phyloP scores from a whole-genome alignment of 1,139 yeast genomes.

The Kodamaea derodonti region DNA sequence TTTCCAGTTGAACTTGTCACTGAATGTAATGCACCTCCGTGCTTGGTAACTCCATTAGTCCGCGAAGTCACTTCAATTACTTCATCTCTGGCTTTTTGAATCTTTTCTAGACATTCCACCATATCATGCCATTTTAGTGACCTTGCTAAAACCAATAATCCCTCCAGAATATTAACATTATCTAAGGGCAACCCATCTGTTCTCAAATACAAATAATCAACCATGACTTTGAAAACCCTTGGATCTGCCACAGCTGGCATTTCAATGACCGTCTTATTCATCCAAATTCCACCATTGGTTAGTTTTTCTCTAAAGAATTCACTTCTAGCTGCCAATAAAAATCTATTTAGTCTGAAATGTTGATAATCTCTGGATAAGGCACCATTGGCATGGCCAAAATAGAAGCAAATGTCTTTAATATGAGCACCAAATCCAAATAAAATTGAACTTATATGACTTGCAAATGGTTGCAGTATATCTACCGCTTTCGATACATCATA shows the following conservation, averaged over 20 bases:
- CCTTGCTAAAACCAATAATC: constrained; percentile 30
- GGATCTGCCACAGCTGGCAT: constrained; percentile 21
- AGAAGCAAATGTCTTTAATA: constrained; percentile 36
- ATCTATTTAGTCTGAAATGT: constrained; percentile 32
- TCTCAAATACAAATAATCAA: constrained; percentile 52
- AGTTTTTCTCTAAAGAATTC: constrained; percentile 24
- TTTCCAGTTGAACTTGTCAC: background rate
- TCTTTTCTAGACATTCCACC: constrained; percentile 23
- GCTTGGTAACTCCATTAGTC: constrained; percentile 3
- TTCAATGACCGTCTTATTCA: constrained; percentile 15
- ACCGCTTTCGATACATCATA: constrained; percentile 68
- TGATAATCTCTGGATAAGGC: constrained; percentile 11
- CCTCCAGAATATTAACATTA: constrained; percentile 15
- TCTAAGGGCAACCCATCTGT: constrained; percentile 26
- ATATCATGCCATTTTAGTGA: constrained; percentile 35
- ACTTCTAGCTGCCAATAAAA: constrained; percentile 39
- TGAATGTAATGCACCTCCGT: background rate
- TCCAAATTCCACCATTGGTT: constrained; percentile 22
- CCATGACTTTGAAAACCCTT: constrained; percentile 31
- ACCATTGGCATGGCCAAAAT: constrained; percentile 20
- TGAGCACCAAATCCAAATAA: constrained; percentile 31
- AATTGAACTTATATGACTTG: constrained; percentile 55
- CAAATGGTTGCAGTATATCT: constrained; percentile 70
- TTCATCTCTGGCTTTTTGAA: constrained; percentile 10
- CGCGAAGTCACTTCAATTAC: too few relatives aligned